These are phyloP conservation scores for Cymbopogon flexuosus DNA, from an alignment of 202 grass and related monocot species.

Conservation along the genomic window DNA sequence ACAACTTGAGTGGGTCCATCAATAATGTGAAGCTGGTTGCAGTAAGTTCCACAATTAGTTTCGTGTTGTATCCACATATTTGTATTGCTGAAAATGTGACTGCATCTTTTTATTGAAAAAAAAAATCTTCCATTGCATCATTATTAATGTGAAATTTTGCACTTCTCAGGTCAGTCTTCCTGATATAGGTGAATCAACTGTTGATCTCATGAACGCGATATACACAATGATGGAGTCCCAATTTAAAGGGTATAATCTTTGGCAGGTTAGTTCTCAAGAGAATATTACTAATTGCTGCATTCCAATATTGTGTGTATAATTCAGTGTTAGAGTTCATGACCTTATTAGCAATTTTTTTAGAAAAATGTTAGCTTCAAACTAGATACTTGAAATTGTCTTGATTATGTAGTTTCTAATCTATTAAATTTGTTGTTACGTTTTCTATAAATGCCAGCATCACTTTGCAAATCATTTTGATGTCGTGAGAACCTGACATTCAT, in stretches of 20 bases:
- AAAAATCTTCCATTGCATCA: neutral
- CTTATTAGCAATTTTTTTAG: neutral
- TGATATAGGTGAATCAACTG: constrained; percentile 58
- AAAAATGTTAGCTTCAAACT: neutral
- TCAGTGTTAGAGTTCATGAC: neutral
- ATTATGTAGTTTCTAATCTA: neutral
- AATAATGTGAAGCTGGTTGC: constrained; percentile 63
- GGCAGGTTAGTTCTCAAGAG: constrained; percentile 65
- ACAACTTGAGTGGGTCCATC: constrained; percentile 58
- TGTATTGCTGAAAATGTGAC: constrained; percentile 13
- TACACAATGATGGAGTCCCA: constrained; percentile 51
- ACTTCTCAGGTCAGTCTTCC: constrained; percentile 81
- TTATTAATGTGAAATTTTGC: neutral
- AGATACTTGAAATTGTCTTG: neutral
- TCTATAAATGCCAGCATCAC: constrained; percentile 13
- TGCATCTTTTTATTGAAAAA: neutral
- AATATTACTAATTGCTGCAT: neutral
- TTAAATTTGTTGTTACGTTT: neutral
- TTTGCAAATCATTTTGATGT: neutral
- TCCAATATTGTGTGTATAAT: neutral
- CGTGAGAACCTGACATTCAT: neutral
- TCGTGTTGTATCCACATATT: neutral
- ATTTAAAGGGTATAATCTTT: constrained; percentile 67
- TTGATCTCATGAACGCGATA: constrained; percentile 59
- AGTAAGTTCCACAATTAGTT: constrained; percentile 47